Conservation (phyloP, 163 green algal species). For the Coccomyxa subellipsoidea region DNA sequence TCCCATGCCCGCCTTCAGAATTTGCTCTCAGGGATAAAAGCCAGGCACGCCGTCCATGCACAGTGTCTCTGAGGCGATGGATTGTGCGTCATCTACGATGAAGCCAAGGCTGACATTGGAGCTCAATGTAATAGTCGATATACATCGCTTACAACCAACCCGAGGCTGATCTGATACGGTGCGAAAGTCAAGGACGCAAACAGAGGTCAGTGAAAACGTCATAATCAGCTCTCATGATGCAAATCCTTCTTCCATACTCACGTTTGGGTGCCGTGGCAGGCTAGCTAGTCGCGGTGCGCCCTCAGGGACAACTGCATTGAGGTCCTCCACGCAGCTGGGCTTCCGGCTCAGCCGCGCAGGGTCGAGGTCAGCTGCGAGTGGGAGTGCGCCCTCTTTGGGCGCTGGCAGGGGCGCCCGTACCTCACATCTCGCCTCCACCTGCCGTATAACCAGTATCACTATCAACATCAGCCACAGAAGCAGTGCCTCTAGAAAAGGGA, state of each 20-base stretch:
- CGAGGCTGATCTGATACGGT: too few species aligned
- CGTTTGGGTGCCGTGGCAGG: not conserved
- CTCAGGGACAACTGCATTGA: constrained; percentile 34
- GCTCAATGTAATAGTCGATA: too few species aligned
- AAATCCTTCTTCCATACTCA: too few species aligned
- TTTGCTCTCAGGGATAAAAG: not conserved
- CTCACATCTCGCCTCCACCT: constrained; percentile 37
- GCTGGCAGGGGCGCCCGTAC: constrained; percentile 52
- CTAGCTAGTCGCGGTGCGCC: not conserved
- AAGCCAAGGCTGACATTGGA: too few species aligned
- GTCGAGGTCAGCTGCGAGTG: constrained; percentile 46
- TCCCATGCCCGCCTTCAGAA: not conserved
- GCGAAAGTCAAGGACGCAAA: not conserved
- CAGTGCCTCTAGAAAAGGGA: too few species aligned
- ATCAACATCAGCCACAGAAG: too few species aligned
- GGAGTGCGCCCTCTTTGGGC: constrained; percentile 59
- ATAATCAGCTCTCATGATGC: too few species aligned
- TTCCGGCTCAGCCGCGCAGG: not conserved
- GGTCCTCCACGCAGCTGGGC: constrained; percentile 34
- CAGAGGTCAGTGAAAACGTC: not conserved
- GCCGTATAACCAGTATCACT: not conserved
- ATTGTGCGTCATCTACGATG: too few species aligned
- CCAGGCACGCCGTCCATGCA: too few species aligned
- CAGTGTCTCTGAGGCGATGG: too few species aligned
- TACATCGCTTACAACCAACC: too few species aligned